These are phyloP conservation scores for Singerocomus rubriflavus DNA, from an alignment of 1,284 basidiomycete species.

Conservation along the genomic window DNA sequence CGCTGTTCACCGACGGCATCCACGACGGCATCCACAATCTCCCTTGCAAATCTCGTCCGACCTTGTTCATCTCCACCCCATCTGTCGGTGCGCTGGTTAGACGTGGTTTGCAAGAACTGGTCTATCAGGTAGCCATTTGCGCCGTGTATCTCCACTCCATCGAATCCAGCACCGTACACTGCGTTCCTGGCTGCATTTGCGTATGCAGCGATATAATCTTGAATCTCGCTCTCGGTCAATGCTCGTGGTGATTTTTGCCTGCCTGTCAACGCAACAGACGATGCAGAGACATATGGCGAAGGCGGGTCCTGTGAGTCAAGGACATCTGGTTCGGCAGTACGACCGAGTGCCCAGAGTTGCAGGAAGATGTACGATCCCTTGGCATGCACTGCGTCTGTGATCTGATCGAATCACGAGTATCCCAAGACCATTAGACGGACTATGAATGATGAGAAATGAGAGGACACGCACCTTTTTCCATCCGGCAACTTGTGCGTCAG, in stretches of 20 bases:
- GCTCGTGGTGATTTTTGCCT: conserved; percentile 20
- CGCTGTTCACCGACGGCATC: conserved; percentile 39
- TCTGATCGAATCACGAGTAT: conserved; percentile 6
- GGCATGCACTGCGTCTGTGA: conserved; percentile 41
- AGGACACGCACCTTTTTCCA: conserved; percentile 20
- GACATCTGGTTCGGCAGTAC: conserved; percentile 29
- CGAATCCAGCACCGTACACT: too few relatives aligned
- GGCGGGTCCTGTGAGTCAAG: conserved; percentile 26
- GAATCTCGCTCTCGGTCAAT: conserved; percentile 34
- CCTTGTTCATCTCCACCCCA: conserved; percentile 57
- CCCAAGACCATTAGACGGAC: neutral
- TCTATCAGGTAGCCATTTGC: conserved; percentile 26
- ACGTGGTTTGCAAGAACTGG: conserved; percentile 31
- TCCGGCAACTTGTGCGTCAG: conserved; percentile 20
- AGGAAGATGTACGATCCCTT: conserved; percentile 39
- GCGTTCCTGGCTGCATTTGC: too few relatives aligned
- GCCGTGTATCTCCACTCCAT: conserved; percentile 26
- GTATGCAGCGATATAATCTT: neutral
- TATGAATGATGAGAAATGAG: neutral
- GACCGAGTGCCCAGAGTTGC: conserved; percentile 45
- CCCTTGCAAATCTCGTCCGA: conserved; percentile 44
- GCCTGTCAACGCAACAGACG: conserved; percentile 37
- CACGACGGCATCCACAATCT: conserved; percentile 44
- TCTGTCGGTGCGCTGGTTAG: conserved; percentile 48
- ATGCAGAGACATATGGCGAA: conserved; percentile 38